phyloP scores from a whole-genome alignment of 2,329 filamentous ascomycete species.

The Epichloe uncinata region DNA sequence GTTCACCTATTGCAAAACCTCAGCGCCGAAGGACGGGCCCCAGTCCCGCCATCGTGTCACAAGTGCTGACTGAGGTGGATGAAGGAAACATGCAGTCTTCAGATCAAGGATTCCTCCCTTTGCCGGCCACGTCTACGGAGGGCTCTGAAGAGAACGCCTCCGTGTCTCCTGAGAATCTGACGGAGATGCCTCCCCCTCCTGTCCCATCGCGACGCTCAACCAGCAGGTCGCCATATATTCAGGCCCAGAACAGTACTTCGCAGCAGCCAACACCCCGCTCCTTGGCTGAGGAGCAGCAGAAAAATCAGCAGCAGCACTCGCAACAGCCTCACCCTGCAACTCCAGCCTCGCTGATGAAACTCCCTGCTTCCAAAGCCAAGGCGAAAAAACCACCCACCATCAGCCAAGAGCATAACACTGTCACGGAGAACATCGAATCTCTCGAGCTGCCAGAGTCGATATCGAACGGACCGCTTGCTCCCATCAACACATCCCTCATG shows the following conservation, averaged over 20 bases:
- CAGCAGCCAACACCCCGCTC: slow-evolving; percentile 12
- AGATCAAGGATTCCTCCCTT: slow-evolving; percentile 25
- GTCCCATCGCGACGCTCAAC: slow-evolving; percentile 52
- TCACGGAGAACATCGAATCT: slow-evolving; percentile 41
- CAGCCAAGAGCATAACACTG: slow-evolving; percentile 19
- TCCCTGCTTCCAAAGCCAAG: slow-evolving; percentile 43
- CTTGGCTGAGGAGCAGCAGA: slow-evolving; percentile 3
- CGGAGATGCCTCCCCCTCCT: slow-evolving; percentile 57
- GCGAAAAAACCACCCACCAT: slow-evolving; percentile 29
- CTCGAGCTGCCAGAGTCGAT: slow-evolving; percentile 62
- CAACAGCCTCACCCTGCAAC: slow-evolving; percentile 55
- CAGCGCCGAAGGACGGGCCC: slow-evolving; percentile 38
- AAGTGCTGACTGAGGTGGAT: slow-evolving; percentile 40
- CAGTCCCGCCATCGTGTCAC: slow-evolving; percentile 42
- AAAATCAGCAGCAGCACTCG: slow-evolving; percentile 3
- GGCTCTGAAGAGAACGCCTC: slow-evolving; percentile 52
- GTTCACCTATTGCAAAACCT: slow-evolving; percentile 62
- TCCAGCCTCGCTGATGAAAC: slow-evolving; percentile 76
- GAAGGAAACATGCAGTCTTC: slow-evolving; percentile 21
- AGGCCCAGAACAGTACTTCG: slow-evolving; percentile 32
- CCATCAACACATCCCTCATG: slow-evolving; percentile 30
- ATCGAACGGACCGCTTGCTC: slow-evolving; percentile 16
- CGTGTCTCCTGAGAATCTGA: slow-evolving; percentile 48
- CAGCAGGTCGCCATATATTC: slow-evolving; percentile 54
- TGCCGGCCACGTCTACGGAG: slow-evolving; percentile 31